Evolutionary conservation across 139 green algal species (phyloP).

Genomic region (Choricystis sp.): DNA sequence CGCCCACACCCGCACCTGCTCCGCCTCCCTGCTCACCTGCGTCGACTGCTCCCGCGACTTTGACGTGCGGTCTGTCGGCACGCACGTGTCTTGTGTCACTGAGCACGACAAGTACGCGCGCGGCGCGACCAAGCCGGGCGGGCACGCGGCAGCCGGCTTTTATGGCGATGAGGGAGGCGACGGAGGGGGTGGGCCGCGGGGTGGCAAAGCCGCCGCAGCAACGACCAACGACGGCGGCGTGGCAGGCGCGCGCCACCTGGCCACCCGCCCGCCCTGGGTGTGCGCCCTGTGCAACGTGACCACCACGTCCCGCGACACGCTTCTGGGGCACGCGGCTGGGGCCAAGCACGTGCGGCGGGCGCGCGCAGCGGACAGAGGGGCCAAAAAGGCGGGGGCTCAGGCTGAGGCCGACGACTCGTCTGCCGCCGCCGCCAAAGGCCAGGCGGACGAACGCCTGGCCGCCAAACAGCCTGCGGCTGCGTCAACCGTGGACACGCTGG

Average conservation of each 20-base stretch:
- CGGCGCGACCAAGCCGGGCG: slow-evolving; percentile 76
- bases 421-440: not conserved
- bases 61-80: slow-evolving; percentile 37
- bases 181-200: not conserved
- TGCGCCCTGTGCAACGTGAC: slow-evolving; percentile 74
- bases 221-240: slow-evolving; percentile 10
- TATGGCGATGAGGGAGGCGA: slow-evolving; percentile 7
- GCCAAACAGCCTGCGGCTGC: not conserved
- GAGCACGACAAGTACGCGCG: slow-evolving; percentile 88
- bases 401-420: not conserved
- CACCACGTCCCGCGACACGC: slow-evolving; percentile 70
- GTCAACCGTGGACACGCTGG: not conserved
- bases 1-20: slow-evolving; percentile 42
- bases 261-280: slow-evolving; percentile 50
- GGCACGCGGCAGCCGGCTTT: slow-evolving; percentile 50
- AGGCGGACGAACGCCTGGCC: too few relatives aligned
- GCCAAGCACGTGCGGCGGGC: slow-evolving; percentile 63
- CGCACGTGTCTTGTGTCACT: slow-evolving; percentile 70
- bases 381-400: not conserved
- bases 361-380: not conserved
- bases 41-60: slow-evolving; percentile 71
- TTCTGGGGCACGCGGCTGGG: slow-evolving; percentile 60
- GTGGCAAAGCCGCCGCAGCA: not conserved
- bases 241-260: slow-evolving; percentile 60
- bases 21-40: slow-evolving; percentile 51